phyloP scores from a whole-genome alignment of 2,329 filamentous ascomycete genomes.

The Aureobasidium zeae region DNA sequence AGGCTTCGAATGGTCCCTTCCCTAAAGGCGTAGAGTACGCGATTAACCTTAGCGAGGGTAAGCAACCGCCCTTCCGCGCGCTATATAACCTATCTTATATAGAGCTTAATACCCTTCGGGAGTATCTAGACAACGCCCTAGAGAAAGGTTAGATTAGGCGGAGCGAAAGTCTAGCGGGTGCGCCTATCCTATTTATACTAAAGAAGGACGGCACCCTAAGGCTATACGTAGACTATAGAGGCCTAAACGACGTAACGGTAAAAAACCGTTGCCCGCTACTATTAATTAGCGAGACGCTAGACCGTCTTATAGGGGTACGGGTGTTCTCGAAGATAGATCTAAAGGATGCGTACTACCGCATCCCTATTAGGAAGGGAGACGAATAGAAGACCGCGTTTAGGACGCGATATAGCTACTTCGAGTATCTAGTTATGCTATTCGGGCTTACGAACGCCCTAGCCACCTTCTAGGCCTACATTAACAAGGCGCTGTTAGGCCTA shows the following conservation, averaged over 20 bases:
- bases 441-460: conserved; percentile 20
- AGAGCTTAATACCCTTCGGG: no score
- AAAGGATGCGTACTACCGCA: conserved; percentile 20
- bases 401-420: conserved; percentile 21
- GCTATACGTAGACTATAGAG: conserved; percentile 27
- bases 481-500: conserved; percentile 18
- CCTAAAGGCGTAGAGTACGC: no score
- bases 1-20: no score
- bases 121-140: no score
- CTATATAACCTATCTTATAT: no score
- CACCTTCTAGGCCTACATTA: conserved; percentile 26
- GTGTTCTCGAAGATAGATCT: conserved; percentile 24
- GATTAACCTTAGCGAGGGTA: no score
- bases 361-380: conserved; percentile 22
- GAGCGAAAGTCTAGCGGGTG: no score
- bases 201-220: conserved; percentile 19
- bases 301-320: conserved; percentile 17
- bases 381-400: conserved; percentile 21
- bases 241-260: conserved; percentile 26
- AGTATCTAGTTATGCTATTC: conserved; percentile 25
- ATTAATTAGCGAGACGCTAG: conserved; percentile 23
- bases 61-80: no score
- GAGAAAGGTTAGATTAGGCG: no score
- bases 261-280: conserved; percentile 26
- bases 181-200: conserved; percentile 19